Percentiles rank a stretch among this genome's conserved stretches.
Evolutionary conservation across 2,329 filamentous ascomycete genomes (phyloP).

Genomic region (Fusarium cyanostomum): DNA sequence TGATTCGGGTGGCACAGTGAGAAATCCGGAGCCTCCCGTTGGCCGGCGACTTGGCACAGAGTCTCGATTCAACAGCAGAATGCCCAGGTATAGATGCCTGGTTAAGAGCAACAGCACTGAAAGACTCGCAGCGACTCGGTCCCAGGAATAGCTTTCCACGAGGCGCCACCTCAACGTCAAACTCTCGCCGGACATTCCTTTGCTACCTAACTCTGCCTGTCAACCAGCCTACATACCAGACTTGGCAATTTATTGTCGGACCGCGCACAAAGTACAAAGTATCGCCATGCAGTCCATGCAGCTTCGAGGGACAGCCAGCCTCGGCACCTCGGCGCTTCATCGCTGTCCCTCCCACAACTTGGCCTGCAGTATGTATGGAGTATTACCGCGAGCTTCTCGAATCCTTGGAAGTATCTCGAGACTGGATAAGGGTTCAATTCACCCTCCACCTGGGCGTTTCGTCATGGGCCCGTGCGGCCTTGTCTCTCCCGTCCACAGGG

Average conservation of each 20-base stretch:
- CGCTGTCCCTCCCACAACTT: constrained; percentile 4
- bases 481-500: constrained; percentile 17
- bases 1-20: constrained; percentile 4
- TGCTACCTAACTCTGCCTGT: neutral
- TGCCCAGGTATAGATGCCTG: neutral
- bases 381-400: constrained; percentile 21
- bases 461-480: constrained; percentile 21
- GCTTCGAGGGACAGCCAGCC: neutral
- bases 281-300: neutral
- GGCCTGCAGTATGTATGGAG: constrained; percentile 7
- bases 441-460: constrained; percentile 16
- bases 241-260: constrained; percentile 9
- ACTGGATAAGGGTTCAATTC: constrained; percentile 11
- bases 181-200: neutral
- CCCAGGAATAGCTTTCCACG: constrained; percentile 2
- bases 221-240: neutral
- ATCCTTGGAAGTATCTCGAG: constrained; percentile 24
- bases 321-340: constrained; percentile 21
- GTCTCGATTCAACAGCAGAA: neutral
- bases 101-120: neutral
- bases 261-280: neutral
- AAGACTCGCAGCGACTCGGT: neutral
- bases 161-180: neutral
- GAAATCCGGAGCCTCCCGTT: constrained; percentile 6
- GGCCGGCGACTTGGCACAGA: constrained; percentile 2